Base-by-base conservation (phyloP, 192 early-diverging fungal genomes). In the Powellomyces hirtus region DNA sequence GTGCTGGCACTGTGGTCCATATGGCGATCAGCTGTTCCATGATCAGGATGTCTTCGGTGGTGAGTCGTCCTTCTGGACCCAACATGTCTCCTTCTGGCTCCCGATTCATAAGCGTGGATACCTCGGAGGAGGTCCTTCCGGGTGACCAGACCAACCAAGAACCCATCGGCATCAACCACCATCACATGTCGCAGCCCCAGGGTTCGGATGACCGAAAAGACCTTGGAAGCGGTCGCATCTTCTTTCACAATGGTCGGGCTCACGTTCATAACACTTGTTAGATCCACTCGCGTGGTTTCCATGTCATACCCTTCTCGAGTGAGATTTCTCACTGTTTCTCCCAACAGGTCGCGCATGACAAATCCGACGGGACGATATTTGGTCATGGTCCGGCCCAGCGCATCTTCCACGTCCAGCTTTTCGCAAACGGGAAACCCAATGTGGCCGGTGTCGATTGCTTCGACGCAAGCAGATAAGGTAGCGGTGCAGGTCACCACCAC, bases 171-270 rank as follows among this genome's bases (percentile, higher is more conserved):
- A 52, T 73, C 62, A 24, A 79, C 74, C 10, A 79, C 77, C 35
- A 79, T 60, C 11, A 79, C 45, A 18, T 71, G 64, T 44, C 71
- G 65, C 42, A 79, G 51, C 4, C 77, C 77, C 18, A 79, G 51
- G 29, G 60, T 42, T 14, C 77, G 62, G 35, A 79, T 37, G 16
- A 79, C 20, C 0, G 46, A 33, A 61, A 68, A 79, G 26, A 75
- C 77, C 60, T 79, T 79, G 33, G 58, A 26, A 6, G 74, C 77
- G 1, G 70, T 64, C 24, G 70, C 35, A 35, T 73, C 73, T 24
- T 72, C 65, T 34, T 66, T 30, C 18, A 79, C 73, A 5, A 72
- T 53, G 14, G 51, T 35, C 3, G 73, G 73, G 38, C 40, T 51
- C 16, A 64, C 51, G 46, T 75, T 75, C 59, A 72, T 61, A 27